A percentile compares a stretch with the other conserved stretches of the same genome.
Evolutionary conservation across 2,329 filamentous ascomycete species (phyloP).

Genomic region (Microthyrium microscopicum): DNA sequence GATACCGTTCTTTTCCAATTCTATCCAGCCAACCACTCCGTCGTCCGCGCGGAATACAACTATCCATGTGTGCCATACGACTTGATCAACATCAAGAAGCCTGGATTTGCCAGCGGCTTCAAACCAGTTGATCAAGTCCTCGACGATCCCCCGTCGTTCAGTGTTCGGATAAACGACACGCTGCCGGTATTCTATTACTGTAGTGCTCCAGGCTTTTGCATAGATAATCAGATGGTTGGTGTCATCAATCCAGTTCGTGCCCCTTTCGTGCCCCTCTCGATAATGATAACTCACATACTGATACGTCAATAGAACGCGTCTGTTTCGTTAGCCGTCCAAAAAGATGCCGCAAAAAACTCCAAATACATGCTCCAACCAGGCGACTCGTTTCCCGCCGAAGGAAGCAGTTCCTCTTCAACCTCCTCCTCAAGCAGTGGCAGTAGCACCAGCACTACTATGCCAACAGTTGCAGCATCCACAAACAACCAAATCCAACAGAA

Average conservation of each 20-base stretch:
- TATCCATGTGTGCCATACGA: constrained; percentile 45
- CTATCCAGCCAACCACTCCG: constrained; percentile 11
- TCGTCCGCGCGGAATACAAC: constrained; percentile 10
- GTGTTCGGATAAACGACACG: constrained; percentile 37
- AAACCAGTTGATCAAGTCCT: constrained; percentile 29
- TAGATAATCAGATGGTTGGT: constrained; percentile 48
- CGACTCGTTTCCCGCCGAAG: constrained; percentile 15
- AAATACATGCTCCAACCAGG: constrained; percentile 18
- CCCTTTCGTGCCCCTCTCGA: not conserved
- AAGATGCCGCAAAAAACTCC: constrained; percentile 13
- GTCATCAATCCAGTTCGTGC: constrained; percentile 46
- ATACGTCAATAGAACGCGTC: constrained; percentile 10
- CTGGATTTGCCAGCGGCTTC: constrained; percentile 39
- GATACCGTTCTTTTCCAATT: constrained; percentile 11
- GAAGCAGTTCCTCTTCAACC: constrained; percentile 9
- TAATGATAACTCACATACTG: no score
- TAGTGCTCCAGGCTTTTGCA: constrained; percentile 43
- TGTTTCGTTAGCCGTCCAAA: constrained; percentile 14
- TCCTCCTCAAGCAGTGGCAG: constrained; percentile 5
- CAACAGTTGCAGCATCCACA: constrained; percentile 5
- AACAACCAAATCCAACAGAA: not conserved
- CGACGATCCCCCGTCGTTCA: constrained; percentile 28
- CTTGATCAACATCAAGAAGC: constrained; percentile 29
- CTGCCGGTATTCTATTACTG: constrained; percentile 54
- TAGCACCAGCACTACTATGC: constrained; percentile 6